Base-by-base conservation (phyloP, 2,329 filamentous ascomycete species). In the Cyanodermella asteris region DNA sequence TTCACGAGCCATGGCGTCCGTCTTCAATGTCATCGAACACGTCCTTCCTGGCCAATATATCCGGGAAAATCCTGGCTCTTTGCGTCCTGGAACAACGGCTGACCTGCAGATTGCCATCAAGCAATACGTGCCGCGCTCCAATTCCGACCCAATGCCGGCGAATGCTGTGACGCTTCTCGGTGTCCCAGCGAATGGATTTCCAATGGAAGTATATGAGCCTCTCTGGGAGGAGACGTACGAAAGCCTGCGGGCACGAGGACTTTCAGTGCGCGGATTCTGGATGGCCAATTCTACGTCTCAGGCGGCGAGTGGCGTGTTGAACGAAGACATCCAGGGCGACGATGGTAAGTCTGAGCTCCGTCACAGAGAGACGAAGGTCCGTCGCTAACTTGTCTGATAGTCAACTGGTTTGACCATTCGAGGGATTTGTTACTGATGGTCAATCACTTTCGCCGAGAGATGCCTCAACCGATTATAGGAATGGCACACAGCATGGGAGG, bases 401-500 rank as follows among this genome's bases (percentile, higher is more conserved):
- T n/a, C n/a, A n/a, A n/a, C 32, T 94, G 82, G 82, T 61, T 71
- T 34, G 84, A 94, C 49, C 71, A 87, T 44, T 55, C 77, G 22
- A 68, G 82, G 23, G 84, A 94, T 46, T 64, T 93, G 4, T 60
- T 87, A 11, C 68, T 82, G 41, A 64, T 93, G 49, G 62, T 87
- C 51, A 93, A 91, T 48, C 59, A 66, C 27, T 84, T 91, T 50
- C 74, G 78, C 20, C 53, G 59, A 9, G 56, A 75, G 32, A 81
- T 87, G 62, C 73, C 76, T 9, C 72, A 74, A 1, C 84, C 84
- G 2, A 56, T 93, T 12, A 50, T 93, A 33, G 82, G 77, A 28
- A 49, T 94, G 14, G 84, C 80, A 10, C 84, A 94, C 50, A 91
- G 78, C 37, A 82, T 91, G 56, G 84, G 84, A 36, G 81, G 63